Evolutionary conservation across 1,284 basidiomycete species (phyloP), one percentile per base, ranked within the genome.

Genomic region (Malassezia arunalokei): DNA sequence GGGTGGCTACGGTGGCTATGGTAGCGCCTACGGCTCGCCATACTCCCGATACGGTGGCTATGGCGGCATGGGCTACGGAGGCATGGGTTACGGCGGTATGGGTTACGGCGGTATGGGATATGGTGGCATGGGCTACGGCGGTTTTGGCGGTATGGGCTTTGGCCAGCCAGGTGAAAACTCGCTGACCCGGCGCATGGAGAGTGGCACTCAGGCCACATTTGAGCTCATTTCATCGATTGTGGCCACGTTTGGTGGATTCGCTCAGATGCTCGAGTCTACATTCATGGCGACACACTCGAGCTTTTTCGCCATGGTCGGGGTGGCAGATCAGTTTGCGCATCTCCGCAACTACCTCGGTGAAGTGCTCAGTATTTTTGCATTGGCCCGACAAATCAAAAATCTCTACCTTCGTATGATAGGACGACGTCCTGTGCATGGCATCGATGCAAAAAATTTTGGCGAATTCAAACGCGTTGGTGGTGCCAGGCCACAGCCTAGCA

Each of bases 291-390:
- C 94, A 0, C 94, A 99, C 75, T 90, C 87, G 4, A 86, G 83
- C 40, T 98, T 99, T 77, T 98, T 96, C 74, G 92, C 92, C 56
- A 95, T 99, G 86, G 89, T 96, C 50, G 89, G 90, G 57, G 91
- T 98, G 28, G 81, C 91, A 37, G 92, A 99, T 70, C 94, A 98
- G 73, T 86, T 99, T 67, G 83, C 84, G 7, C 84, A 86, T 63
- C 80, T 96, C 40, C 82, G 90, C 47, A 86, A 90, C 63, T 91
- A 90, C 28, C 80, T 98, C 11, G 90, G 90, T 32, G 88, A 91
- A 71, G 88, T 98, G 1, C 79, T 96, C 2, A 88, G 88, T 40
- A 77, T 70, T 58, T 96, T 49, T 92, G 88, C 89, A 3, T 79
- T 96, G 32, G 73, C 94, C 5, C 77, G 87, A 39, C 89, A 88